These are phyloP conservation scores for Hansfordia pulvinata DNA, from an alignment of 2,329 filamentous ascomycete genomes.

Conservation along the genomic window DNA sequence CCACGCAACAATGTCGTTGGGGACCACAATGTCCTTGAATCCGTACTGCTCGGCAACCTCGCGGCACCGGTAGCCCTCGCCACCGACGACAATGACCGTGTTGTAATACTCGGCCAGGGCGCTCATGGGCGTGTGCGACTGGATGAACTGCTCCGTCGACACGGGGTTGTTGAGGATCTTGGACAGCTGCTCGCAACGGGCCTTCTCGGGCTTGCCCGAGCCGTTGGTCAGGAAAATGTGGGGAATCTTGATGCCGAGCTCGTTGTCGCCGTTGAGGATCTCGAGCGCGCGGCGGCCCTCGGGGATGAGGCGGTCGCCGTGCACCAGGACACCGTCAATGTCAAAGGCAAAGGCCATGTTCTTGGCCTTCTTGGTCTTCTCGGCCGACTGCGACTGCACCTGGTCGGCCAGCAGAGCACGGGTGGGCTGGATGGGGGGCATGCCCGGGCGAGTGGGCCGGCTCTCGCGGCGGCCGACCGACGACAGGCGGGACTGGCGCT, in stretches of 20 bases:
- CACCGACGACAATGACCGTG: slow-evolving; percentile 62
- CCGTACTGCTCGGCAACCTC: slow-evolving; percentile 62
- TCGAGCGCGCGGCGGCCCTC: slow-evolving; percentile 52
- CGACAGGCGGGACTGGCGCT: slow-evolving; percentile 54
- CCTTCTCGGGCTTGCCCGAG: slow-evolving; percentile 55
- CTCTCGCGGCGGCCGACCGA: slow-evolving; percentile 38
- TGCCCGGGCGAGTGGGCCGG: slow-evolving; percentile 34
- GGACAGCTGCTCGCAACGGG: slow-evolving; percentile 52
- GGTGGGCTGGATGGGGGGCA: slow-evolving; percentile 44
- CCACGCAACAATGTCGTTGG: slow-evolving; percentile 61
- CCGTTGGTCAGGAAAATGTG: slow-evolving; percentile 67
- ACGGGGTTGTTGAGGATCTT: slow-evolving; percentile 53
- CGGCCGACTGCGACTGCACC: slow-evolving; percentile 51
- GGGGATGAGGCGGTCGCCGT: slow-evolving; percentile 57
- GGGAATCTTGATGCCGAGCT: slow-evolving; percentile 65
- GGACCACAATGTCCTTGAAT: slow-evolving; percentile 60
- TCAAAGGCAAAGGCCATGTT: slow-evolving; percentile 77
- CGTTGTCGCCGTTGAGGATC: slow-evolving; percentile 63
- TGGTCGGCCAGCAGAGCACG: slow-evolving; percentile 58
- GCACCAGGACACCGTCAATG: slow-evolving; percentile 64
- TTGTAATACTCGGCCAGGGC: slow-evolving; percentile 64
- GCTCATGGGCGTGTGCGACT: slow-evolving; percentile 66
- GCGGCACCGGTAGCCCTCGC: slow-evolving; percentile 61
- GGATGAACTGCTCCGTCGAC: slow-evolving; percentile 61
- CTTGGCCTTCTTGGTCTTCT: slow-evolving; percentile 57